phyloP scores from a whole-genome alignment of 1,139 yeast genomes.

The Hanseniaspora uvarum region DNA sequence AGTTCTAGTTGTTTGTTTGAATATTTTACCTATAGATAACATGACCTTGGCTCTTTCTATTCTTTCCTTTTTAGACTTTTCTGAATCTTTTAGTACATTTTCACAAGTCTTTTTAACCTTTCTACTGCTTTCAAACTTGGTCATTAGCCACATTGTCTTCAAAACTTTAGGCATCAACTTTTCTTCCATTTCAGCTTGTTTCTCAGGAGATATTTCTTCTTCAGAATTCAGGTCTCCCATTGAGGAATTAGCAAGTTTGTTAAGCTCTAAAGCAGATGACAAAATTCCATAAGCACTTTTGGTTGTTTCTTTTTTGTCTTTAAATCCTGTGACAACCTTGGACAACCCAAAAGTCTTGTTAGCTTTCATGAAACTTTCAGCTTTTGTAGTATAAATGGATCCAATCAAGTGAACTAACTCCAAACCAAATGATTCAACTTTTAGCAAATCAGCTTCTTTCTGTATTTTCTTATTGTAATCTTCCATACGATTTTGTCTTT shows the following conservation, averaged over 20 bases:
- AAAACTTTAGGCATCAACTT: slow-evolving; percentile 61
- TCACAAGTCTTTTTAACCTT: slow-evolving; percentile 59
- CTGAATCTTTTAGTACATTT: slow-evolving; percentile 48
- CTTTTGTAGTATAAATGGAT: slow-evolving; percentile 52
- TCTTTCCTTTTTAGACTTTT: slow-evolving; percentile 42
- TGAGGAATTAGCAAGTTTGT: slow-evolving; percentile 48
- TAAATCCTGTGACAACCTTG: slow-evolving; percentile 54
- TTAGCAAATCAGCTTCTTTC: slow-evolving; percentile 57
- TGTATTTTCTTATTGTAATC: slow-evolving; percentile 37
- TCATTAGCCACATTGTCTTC: slow-evolving; percentile 71
- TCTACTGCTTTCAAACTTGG: slow-evolving; percentile 62
- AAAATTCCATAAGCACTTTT: slow-evolving; percentile 60
- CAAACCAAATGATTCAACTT: slow-evolving; percentile 73
- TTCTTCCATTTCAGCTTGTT: slow-evolving; percentile 55
- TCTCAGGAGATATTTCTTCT: slow-evolving; percentile 41
- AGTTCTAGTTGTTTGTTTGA: slow-evolving; percentile 48
- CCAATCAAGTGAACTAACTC: slow-evolving; percentile 66
- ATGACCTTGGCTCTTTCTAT: slow-evolving; percentile 52
- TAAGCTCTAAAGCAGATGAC: slow-evolving; percentile 51
- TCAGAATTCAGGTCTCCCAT: slow-evolving; percentile 56
- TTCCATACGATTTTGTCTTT: slow-evolving; percentile 31
- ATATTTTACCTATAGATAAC: slow-evolving; percentile 46
- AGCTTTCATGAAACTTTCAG: slow-evolving; percentile 43
- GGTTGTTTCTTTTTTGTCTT: slow-evolving; percentile 63
- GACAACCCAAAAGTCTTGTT: slow-evolving; percentile 62